A percentile compares a stretch with the other conserved stretches of the same genome.
phyloP scores from a whole-genome alignment of 108 stramenopile genomes.

The Stephanodiscus minutulus region DNA sequence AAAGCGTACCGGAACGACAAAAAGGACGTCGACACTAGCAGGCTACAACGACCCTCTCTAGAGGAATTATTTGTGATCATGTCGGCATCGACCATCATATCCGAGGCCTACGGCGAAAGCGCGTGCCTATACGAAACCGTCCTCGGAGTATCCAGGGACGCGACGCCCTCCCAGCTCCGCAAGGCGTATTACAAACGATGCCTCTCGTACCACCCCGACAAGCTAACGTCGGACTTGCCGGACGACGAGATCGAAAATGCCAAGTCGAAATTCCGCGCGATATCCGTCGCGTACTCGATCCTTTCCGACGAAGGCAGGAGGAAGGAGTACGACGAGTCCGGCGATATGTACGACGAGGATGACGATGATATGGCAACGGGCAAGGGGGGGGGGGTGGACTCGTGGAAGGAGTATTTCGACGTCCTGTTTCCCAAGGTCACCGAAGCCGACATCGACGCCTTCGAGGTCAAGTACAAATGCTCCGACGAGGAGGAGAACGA shows the following conservation, averaged over 20 bases:
- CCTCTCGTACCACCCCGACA: conserved; percentile 78
- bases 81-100: conserved; percentile 47
- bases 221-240: conserved; percentile 30
- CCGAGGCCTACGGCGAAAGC: conserved; percentile 64
- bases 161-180: conserved; percentile 62
- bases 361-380: conserved; percentile 40
- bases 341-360: conserved; percentile 60
- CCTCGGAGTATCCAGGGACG: conserved; percentile 51
- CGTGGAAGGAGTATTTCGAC: conserved; percentile 69
- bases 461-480: conserved; percentile 84
- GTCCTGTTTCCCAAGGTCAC: conserved; percentile 78
- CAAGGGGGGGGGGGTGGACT: conserved; percentile 49
- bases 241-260: conserved; percentile 27
- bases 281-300: conserved; percentile 50
- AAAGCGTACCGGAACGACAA: no score
- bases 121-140: conserved; percentile 72
- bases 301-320: conserved; percentile 45
- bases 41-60: no score
- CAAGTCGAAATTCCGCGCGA: conserved; percentile 49
- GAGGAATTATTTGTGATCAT: no score
- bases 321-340: conserved; percentile 69
- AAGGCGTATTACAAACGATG: conserved; percentile 82
- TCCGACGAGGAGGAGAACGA: conserved; percentile 81
- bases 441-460: conserved; percentile 69
- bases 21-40: no score